Percentiles rank a stretch among this genome's conserved stretches.
Conservation (phyloP, 129 eudicot genomes). For the Mikania micrantha region DNA sequence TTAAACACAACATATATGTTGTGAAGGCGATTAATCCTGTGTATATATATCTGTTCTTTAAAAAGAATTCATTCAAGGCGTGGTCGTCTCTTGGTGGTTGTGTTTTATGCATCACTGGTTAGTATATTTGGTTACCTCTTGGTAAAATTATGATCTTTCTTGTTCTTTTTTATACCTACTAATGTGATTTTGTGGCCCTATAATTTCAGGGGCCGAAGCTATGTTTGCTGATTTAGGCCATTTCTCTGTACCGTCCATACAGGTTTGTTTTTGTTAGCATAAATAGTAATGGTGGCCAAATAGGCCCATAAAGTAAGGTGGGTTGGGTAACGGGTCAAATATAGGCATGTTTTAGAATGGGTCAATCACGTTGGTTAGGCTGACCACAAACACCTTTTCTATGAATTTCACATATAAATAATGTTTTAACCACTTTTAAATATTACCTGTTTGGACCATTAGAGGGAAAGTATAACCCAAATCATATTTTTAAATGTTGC, state of each 20-base stretch:
- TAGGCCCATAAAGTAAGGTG: not conserved
- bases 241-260: constrained; percentile 88
- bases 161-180: not conserved
- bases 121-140: not conserved
- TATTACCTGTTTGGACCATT: not conserved
- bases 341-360: not conserved
- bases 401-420: not conserved
- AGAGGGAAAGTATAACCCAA: not conserved
- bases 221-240: constrained; percentile 99
- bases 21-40: constrained; percentile 74
- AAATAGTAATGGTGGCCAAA: not conserved
- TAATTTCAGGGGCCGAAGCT: constrained; percentile 86
- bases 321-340: not conserved
- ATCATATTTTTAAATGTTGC: not conserved
- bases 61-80: constrained; percentile 55
- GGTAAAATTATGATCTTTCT: not conserved
- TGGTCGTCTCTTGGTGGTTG: constrained; percentile 99
- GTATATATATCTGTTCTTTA: constrained; percentile 72
- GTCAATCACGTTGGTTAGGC: not conserved
- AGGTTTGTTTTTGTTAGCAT: constrained; percentile 32
- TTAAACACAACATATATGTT: constrained; percentile 49
- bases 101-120: constrained; percentile 96
- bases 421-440: not conserved
- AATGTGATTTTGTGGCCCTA: not conserved
- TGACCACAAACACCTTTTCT: not conserved